Percentiles rank a stretch among this genome's conserved stretches.
phyloP scores from a whole-genome alignment of 73 alveolate species.

The Halteria grandinella region DNA sequence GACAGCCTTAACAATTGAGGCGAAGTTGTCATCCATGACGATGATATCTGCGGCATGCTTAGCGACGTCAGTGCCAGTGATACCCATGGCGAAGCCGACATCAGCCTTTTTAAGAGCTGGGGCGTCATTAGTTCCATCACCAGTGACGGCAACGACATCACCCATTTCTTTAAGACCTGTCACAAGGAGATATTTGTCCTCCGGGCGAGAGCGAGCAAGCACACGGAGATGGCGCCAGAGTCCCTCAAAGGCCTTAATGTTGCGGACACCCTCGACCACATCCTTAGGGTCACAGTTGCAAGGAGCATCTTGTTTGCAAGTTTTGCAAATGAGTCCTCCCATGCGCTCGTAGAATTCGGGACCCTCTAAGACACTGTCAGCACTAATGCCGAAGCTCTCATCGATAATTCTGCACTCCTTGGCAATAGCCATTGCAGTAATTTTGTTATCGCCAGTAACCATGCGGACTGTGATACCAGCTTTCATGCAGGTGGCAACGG shows the following conservation, averaged over 20 bases:
- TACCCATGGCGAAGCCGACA: slow-evolving; percentile 98
- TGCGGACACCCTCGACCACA: slow-evolving; percentile 78
- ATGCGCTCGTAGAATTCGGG: slow-evolving; percentile 76
- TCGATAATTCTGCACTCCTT: slow-evolving; percentile 86
- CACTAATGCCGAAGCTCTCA: slow-evolving; percentile 28
- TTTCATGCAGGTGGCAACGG: slow-evolving; percentile 79
- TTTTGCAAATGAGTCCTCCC: slow-evolving; percentile 88
- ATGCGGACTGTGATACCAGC: slow-evolving; percentile 91
- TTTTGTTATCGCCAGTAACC: slow-evolving; percentile 96
- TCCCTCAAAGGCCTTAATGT: slow-evolving; percentile 68
- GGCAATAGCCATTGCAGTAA: slow-evolving; percentile 93
- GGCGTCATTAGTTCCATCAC: slow-evolving; percentile 99
- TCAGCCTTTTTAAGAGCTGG: slow-evolving; percentile 97
- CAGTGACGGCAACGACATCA: slow-evolving; percentile 98
- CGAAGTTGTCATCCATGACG: slow-evolving; percentile 95
- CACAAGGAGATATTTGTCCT: slow-evolving; percentile 95
- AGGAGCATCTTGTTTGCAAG: slow-evolving; percentile 60
- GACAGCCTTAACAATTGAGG: slow-evolving; percentile 91
- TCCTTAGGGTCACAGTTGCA: slow-evolving; percentile 69
- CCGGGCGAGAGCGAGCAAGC: slow-evolving; percentile 97
- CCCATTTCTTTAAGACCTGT: slow-evolving; percentile 93
- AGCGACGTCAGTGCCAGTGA: slow-evolving; percentile 98
- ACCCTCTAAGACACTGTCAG: slow-evolving; percentile 72
- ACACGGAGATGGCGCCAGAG: slow-evolving; percentile 77
- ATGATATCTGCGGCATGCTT: slow-evolving; percentile 96